These are phyloP conservation scores for Tritrichomonas foetus DNA, from an alignment of 208 protist species.

Conservation along the genomic window DNA sequence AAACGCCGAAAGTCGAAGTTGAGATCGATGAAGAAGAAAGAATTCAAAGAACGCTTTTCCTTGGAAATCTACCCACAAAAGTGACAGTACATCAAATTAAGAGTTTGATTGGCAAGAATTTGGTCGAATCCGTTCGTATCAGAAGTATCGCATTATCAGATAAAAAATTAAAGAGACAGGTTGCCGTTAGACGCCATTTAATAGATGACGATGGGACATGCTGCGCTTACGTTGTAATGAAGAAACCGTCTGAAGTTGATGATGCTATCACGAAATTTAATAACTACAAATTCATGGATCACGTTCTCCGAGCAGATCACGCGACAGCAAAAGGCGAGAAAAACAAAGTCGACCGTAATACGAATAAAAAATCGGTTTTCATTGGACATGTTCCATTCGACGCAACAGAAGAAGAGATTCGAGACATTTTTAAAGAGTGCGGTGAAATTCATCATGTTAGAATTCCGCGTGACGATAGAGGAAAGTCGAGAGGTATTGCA, in stretches of 20 bases:
- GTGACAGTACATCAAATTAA: neutral
- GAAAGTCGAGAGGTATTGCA: neutral
- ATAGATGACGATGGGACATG: neutral
- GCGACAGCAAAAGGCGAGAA: neutral
- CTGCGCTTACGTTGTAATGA: neutral
- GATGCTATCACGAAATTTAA: neutral
- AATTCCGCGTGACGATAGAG: neutral
- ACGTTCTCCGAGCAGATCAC: neutral
- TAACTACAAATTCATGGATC: neutral
- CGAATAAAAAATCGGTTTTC: neutral
- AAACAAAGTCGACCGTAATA: neutral
- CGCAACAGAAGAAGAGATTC: neutral
- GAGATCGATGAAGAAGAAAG: neutral
- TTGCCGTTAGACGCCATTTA: neutral
- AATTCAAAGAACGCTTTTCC: neutral
- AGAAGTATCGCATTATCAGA: neutral
- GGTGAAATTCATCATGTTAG: neutral
- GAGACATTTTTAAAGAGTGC: neutral
- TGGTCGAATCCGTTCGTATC: neutral
- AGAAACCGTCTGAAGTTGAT: neutral
- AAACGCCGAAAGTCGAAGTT: neutral
- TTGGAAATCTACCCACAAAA: neutral
- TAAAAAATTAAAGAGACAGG: neutral
- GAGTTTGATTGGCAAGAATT: neutral
- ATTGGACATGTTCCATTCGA: neutral